Evolutionary conservation across 352 stramenopile species (phyloP).

Genomic region (Nothophytophthora sp.): DNA sequence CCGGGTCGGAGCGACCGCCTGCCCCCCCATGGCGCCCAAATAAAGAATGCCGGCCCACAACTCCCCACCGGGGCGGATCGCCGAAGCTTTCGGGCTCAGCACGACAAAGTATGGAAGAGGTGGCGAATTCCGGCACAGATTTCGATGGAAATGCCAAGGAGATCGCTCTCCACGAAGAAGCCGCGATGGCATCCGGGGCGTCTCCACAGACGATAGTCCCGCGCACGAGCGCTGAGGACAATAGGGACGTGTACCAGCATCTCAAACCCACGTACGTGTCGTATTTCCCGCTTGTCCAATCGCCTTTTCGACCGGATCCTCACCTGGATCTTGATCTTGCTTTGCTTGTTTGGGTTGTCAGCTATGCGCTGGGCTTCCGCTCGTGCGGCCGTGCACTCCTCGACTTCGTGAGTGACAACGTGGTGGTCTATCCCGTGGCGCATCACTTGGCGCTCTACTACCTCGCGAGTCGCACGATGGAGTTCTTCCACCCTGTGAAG

Average conservation of each 20-base stretch:
- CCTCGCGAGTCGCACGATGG: slow-evolving; percentile 57
- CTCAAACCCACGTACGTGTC: slow-evolving; percentile 39
- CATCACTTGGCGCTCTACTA: slow-evolving; percentile 72
- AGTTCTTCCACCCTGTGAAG: slow-evolving; percentile 70
- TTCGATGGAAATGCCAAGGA: slow-evolving; percentile 5
- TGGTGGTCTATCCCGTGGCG: slow-evolving; percentile 65
- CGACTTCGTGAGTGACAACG: slow-evolving; percentile 57
- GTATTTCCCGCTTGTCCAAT: background rate
- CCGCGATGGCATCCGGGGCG: no score
- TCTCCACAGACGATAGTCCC: background rate
- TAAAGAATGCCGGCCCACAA: slow-evolving; percentile 16
- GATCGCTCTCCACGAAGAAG: slow-evolving; percentile 4
- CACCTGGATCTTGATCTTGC: no score
- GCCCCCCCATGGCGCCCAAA: no score
- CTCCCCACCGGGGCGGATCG: no score
- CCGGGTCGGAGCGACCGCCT: slow-evolving; percentile 9
- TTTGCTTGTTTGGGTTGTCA: slow-evolving; percentile 7
- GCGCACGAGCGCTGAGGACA: slow-evolving; percentile 16
- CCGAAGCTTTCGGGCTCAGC: no score
- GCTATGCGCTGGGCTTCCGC: slow-evolving; percentile 50
- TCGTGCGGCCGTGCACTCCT: slow-evolving; percentile 41
- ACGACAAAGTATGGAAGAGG: no score
- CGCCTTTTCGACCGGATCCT: background rate
- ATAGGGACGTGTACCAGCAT: slow-evolving; percentile 37
- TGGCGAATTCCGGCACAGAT: slow-evolving; percentile 4